Evolutionary conservation across 1,284 basidiomycete genomes (phyloP), one percentile per base, ranked within the genome.

Genomic region (Boletus nobilissimus): DNA sequence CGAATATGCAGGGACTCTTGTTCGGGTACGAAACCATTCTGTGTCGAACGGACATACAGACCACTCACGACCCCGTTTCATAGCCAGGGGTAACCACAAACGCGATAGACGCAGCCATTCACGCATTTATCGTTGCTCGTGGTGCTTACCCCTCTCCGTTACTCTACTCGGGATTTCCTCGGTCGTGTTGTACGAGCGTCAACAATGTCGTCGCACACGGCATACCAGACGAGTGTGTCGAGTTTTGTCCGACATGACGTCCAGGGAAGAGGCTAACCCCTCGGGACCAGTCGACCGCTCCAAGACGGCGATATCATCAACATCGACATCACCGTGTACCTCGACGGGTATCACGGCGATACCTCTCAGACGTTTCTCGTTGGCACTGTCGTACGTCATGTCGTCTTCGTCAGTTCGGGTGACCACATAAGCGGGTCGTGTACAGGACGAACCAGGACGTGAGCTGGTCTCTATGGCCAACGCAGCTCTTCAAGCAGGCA

Each of bases 81-180:
- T 77, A 96, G 96, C 89, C 92, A 68, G 95, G 94, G 13, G 85
- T 92, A 24, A 96, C 95, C 5, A 97, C 97, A 10, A 90, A 94
- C 74, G 87, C 88, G 18, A 92, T 97, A 72, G 96, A 97, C 83
- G 85, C 87, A 29, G 88, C 88, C 2, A 87, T 97, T 46, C 96
- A 97, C 79, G 89, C 93, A 22, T 93, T 91, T 77, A 94, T 97
- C 76, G 81, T 95, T 57, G 84, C 88, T 0, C 88, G 89, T 76
- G 89, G 89, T n/a, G 96, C 95, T 43, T 98, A 98, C 84, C 97
- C 97, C 0, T 97, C 96, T 5, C 96, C 97, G 1, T 87, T 98
- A 48, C 90, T 90, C 1, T 98, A 98, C 86, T 89, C 90, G 39
- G 84, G 93, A 16, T 98, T 94, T 83, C 97, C 97, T 13, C 94